Evolutionary conservation across 169 alveolate species (phyloP).

Genomic region (Eimeria brunetti): DNA sequence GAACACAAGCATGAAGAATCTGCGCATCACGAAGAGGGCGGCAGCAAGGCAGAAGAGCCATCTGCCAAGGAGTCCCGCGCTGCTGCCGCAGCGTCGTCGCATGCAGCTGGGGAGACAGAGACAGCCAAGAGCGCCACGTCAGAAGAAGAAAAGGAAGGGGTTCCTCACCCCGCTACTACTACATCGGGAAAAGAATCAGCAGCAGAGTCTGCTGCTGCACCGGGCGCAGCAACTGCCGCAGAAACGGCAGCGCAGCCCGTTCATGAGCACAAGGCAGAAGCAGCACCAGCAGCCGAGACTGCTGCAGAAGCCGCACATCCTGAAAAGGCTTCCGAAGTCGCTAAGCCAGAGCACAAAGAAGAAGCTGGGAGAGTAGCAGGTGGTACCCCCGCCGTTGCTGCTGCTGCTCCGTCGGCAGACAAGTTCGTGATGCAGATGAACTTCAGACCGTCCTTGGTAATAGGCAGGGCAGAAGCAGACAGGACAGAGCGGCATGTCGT

Average conservation of each 20-base stretch:
- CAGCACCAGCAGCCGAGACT: neutral
- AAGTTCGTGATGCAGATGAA: slow-evolving; percentile 12
- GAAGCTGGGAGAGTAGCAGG: neutral
- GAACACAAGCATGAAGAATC: neutral
- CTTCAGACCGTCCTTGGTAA: slow-evolving; percentile 6
- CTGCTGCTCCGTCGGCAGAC: neutral
- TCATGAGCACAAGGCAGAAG: neutral
- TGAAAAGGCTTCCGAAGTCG: neutral
- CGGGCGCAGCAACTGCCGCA: neutral
- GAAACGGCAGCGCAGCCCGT: neutral
- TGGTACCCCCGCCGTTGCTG: slow-evolving; percentile 4
- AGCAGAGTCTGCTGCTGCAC: slow-evolving; percentile 3
- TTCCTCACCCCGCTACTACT: neutral
- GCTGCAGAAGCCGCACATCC: neutral
- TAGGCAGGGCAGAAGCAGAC: slow-evolving; percentile 23
- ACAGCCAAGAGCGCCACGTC: neutral
- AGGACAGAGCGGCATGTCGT: neutral
- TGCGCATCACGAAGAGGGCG: neutral
- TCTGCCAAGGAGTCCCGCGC: neutral
- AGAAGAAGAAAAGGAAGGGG: slow-evolving; percentile 1
- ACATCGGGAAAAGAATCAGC: neutral
- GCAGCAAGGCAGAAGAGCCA: neutral
- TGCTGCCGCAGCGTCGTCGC: neutral
- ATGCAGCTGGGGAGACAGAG: neutral
- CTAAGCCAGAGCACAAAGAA: neutral